phyloP scores from a whole-genome alignment of 331 rosid genomes.

The Arachis monticola region DNA sequence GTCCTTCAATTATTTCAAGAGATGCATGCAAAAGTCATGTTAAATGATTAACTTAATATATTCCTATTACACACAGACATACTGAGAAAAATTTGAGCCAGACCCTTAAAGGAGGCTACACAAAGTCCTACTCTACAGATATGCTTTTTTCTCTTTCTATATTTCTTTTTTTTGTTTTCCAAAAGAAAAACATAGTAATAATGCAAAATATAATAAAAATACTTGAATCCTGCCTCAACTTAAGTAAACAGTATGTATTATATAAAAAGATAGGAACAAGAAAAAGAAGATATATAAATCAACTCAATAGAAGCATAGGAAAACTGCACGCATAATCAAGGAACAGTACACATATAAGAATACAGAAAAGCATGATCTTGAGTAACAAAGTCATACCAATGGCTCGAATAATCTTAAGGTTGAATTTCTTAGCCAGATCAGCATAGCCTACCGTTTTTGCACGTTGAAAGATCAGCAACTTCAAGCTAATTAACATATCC shows the following conservation, averaged over 20 bases:
- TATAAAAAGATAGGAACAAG: background rate
- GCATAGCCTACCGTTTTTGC: conserved; percentile 57
- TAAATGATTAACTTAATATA: background rate
- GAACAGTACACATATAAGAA: conserved; percentile 4
- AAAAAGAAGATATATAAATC: background rate
- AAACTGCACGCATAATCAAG: conserved; percentile 3
- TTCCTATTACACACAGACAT: background rate
- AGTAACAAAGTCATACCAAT: conserved; percentile 57
- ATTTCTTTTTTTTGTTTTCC: background rate
- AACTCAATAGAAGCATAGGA: background rate
- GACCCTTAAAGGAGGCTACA: background rate
- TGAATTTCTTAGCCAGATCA: conserved; percentile 60
- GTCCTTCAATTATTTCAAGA: conserved; percentile 8
- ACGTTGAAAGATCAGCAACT: conserved; percentile 58
- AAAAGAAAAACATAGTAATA: no score
- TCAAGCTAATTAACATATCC: conserved; percentile 76
- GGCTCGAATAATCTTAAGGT: conserved; percentile 71
- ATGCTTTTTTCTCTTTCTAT: background rate
- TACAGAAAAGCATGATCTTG: background rate
- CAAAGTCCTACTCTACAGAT: background rate
- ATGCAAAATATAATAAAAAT: background rate
- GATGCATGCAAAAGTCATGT: conserved; percentile 17
- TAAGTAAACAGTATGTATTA: background rate
- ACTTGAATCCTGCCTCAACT: conserved; percentile 2
- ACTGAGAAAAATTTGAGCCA: background rate